Evolutionary conservation across 768 basidiomycete species (phyloP).

Genomic region (Rhodotorula toruloides): DNA sequence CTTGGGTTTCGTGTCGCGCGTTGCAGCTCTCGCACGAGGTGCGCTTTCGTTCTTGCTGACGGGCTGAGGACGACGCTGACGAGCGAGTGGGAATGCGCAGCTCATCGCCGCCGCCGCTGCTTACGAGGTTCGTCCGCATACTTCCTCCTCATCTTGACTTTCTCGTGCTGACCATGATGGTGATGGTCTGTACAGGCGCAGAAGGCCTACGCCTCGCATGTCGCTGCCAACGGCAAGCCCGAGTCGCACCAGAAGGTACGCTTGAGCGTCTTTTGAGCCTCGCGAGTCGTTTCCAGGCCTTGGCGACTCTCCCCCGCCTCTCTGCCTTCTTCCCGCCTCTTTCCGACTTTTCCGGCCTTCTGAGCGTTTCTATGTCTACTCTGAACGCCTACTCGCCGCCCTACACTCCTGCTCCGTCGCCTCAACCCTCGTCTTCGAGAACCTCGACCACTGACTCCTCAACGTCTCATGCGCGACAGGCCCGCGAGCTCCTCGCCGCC

Average conservation of each 20-base stretch:
- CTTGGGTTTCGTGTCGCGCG: neutral
- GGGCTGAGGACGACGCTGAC: too few species aligned
- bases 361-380: neutral
- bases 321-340: neutral
- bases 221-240: slow-evolving; percentile 18
- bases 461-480: slow-evolving; percentile 1
- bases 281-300: too few species aligned
- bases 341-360: neutral
- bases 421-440: too few species aligned
- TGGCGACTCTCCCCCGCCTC: neutral
- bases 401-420: neutral
- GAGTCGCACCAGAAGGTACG: slow-evolving; percentile 16
- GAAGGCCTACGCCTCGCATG: slow-evolving; percentile 16
- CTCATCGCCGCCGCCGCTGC: slow-evolving; percentile 17
- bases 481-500: slow-evolving; percentile 48
- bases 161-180: neutral
- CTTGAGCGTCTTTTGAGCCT: neutral
- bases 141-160: neutral
- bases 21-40: neutral
- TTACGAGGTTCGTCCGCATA: neutral
- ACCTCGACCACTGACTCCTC: neutral
- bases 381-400: neutral
- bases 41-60: too few species aligned
- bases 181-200: neutral
- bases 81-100: too few species aligned